Evolutionary conservation across 768 basidiomycete genomes (phyloP).

Genomic region (Pulveroboletus sp.): DNA sequence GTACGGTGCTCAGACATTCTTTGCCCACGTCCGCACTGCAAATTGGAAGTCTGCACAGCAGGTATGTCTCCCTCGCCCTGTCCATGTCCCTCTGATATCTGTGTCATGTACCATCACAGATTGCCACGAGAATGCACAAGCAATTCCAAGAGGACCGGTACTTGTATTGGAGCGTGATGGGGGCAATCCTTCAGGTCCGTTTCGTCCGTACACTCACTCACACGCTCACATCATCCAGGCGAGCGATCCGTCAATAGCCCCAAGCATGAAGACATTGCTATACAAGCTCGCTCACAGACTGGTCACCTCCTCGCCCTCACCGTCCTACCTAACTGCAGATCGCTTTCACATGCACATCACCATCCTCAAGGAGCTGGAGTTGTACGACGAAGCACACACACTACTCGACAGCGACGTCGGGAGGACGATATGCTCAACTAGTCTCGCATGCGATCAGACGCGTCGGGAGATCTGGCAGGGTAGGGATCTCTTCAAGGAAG

Average conservation of each 20-base stretch:
- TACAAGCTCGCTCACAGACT: constrained; percentile 76
- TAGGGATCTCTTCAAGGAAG: constrained; percentile 54
- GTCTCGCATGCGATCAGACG: constrained; percentile 68
- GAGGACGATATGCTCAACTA: constrained; percentile 61
- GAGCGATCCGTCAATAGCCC: constrained; percentile 57
- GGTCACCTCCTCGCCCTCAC: constrained; percentile 56
- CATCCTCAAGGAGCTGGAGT: constrained; percentile 63
- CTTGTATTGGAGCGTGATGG: constrained; percentile 78
- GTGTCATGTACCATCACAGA: constrained; percentile 34
- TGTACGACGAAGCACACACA: constrained; percentile 66
- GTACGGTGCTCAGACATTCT: constrained; percentile 78
- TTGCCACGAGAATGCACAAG: constrained; percentile 78
- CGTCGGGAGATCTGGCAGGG: constrained; percentile 65
- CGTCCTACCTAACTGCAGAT: constrained; percentile 63
- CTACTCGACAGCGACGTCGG: constrained; percentile 68
- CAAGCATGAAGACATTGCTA: constrained; percentile 60
- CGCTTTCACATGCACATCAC: constrained; percentile 73
- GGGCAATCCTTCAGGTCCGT: constrained; percentile 71
- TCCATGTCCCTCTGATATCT: constrained; percentile 1
- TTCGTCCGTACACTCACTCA: background rate
- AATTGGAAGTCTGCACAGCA: constrained; percentile 88
- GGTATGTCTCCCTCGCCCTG: constrained; percentile 35
- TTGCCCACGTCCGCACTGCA: constrained; percentile 72
- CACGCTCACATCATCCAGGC: constrained; percentile 44
- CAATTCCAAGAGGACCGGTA: constrained; percentile 80